Conservation (phyloP, 2,329 filamentous ascomycete species). For the Claviceps digitariae region DNA sequence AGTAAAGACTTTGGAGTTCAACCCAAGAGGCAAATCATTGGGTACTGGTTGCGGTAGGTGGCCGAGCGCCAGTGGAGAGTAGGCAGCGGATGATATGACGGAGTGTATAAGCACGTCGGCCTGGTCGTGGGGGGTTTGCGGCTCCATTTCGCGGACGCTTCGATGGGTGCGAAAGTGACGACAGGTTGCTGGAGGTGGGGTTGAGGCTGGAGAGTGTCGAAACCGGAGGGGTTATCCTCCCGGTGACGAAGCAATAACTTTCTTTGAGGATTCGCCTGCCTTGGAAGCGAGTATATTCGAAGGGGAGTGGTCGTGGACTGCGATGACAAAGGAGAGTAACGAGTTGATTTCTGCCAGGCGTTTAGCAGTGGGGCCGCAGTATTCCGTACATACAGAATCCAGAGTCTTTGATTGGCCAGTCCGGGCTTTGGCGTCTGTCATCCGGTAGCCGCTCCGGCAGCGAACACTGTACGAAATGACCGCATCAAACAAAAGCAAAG, state of each 20-base stretch:
- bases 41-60: slow-evolving; percentile 34
- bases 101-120: slow-evolving; percentile 10
- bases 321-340: background rate
- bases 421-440: background rate
- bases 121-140: background rate
- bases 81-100: slow-evolving; percentile 13
- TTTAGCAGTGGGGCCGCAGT: background rate
- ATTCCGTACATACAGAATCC: background rate
- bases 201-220: background rate
- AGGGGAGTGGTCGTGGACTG: background rate
- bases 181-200: background rate
- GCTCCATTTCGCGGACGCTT: background rate
- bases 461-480: background rate
- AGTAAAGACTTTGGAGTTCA: slow-evolving; percentile 28
- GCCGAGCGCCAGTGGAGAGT: slow-evolving; percentile 24
- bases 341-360: too few relatives aligned
- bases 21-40: slow-evolving; percentile 24
- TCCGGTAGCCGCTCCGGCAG: background rate
- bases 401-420: background rate
- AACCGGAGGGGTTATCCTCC: background rate
- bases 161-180: background rate
- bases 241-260: background rate
- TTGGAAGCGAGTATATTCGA: background rate
- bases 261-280: background rate
- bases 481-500: background rate